Base-by-base conservation (phyloP, 352 stramenopile genomes). In the Globisporangium cederbergense region DNA sequence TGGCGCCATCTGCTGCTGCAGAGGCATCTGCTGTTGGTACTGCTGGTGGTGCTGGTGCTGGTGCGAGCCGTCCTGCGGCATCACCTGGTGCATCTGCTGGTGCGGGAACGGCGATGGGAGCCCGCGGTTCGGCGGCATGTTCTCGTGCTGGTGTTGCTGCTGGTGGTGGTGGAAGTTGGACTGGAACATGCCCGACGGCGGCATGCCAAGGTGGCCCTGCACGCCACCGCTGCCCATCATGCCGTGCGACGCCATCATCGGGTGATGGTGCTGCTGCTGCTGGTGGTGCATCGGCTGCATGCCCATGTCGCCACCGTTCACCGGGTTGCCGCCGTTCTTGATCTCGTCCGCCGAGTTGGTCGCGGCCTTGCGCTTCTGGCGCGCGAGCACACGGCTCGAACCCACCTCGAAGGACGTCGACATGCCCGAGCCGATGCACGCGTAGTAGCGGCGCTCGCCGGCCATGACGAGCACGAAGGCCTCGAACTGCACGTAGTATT, bases 401-500 rank as follows among this genome's bases (percentile, higher is more conserved):
- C 86, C 86, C 18, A 95, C 86, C 68, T 95, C 86, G 60, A 95
- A 95, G 9, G 82, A 85, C 54, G 86, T 92, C 36, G 83, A 93
- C 84, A 92, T 93, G 49, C 86, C 86, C 28, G 86, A 95, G 61
- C 83, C 86, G 40, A 95, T 93, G 71, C 86, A 95, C 36, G 82
- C 81, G 65, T 89, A 95, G 73, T 90, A 93, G 57, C 83, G 80
- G 25, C 77, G 81, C 46, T 92, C 86, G n/a, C 79, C 81, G 9
- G 73, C 73, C 63, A 82, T 79, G 50, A 95, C 81, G 42, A 87
- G 79, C 56, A 95, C 79, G 54, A 93, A 95, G 1, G 86, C 86
- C 66, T 95, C 86, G 53, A 95, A 95, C 71, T 95, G 86, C 59
- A 95, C 83, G 64, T 95, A 95, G 71, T 93, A 95, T 75, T 90